These are phyloP conservation scores for Sanguinoderma infundibulare DNA, from an alignment of 1,284 basidiomycete genomes.

Conservation along the genomic window DNA sequence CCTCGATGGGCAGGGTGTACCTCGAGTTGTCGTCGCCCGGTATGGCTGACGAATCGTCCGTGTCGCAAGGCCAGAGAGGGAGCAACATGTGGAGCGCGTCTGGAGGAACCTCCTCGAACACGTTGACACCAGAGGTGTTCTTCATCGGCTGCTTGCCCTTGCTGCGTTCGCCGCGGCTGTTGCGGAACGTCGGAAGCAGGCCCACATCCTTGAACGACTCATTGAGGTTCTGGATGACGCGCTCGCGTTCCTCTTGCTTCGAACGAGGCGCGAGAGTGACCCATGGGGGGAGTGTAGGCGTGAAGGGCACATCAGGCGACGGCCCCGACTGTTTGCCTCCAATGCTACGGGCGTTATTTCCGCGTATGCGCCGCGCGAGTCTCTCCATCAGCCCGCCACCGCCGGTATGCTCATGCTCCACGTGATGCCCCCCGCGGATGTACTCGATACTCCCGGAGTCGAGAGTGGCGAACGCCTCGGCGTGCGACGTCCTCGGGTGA, in stretches of 20 bases:
- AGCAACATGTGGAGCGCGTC: constrained; percentile 80
- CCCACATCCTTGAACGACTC: constrained; percentile 80
- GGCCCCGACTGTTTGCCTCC: constrained; percentile 24
- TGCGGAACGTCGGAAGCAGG: constrained; percentile 59
- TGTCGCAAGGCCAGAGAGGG: constrained; percentile 82
- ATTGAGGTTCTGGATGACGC: constrained; percentile 70
- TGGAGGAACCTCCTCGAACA: constrained; percentile 66
- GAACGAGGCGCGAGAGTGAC: constrained; percentile 62
- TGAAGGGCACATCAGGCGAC: constrained; percentile 34
- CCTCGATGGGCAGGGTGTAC: constrained; percentile 48
- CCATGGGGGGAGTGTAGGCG: constrained; percentile 60
- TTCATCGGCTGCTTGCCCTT: constrained; percentile 38
- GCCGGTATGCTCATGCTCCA: constrained; percentile 31
- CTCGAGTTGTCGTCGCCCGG: constrained; percentile 38
- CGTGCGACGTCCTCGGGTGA: constrained; percentile 65
- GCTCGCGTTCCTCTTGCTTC: constrained; percentile 67
- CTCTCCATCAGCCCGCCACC: constrained; percentile 24
- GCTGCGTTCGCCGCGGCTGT: constrained; percentile 30
- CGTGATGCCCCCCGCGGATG: constrained; percentile 39
- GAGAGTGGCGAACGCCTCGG: constrained; percentile 74
- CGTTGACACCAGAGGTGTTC: constrained; percentile 39
- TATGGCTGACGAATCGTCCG: constrained; percentile 46
- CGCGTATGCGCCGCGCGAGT: constrained; percentile 31
- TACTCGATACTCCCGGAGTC: constrained; percentile 62
- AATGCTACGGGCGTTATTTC: constrained; percentile 27